A percentile compares a stretch with the other conserved stretches of the same genome.
These are phyloP conservation scores for Chenopodium formosanum DNA, from an alignment of 148 eudicot genomes.

Conservation along the genomic window DNA sequence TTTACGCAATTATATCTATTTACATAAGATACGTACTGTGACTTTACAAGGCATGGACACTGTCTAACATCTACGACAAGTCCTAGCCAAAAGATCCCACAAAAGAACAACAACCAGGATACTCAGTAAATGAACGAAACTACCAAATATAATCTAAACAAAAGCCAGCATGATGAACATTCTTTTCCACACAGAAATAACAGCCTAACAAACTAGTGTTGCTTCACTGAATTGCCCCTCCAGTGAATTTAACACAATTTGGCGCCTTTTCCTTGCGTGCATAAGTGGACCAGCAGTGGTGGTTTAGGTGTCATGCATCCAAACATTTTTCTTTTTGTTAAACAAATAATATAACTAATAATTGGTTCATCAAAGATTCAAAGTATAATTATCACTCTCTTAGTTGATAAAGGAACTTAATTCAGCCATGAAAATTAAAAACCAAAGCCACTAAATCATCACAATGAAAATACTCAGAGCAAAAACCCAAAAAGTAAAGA, in stretches of 20 bases:
- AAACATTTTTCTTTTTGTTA: no score
- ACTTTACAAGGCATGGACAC: background rate
- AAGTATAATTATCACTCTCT: no score
- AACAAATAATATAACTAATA: no score
- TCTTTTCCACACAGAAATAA: background rate
- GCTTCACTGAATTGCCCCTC: no score
- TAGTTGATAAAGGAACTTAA: background rate
- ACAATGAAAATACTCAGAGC: background rate
- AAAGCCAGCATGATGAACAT: background rate
- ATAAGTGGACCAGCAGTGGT: no score
- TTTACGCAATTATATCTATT: no score
- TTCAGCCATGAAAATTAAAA: background rate
- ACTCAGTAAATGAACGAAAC: background rate
- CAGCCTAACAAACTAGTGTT: no score
- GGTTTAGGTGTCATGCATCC: no score
- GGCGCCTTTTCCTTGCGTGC: no score
- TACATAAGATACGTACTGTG: background rate
- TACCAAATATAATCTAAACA: background rate
- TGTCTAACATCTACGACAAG: background rate
- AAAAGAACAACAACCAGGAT: background rate
- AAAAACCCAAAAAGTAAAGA: no score
- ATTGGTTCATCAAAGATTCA: no score
- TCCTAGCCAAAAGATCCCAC: background rate
- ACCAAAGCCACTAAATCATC: background rate
- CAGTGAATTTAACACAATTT: no score